These are phyloP conservation scores for Malus sylvestris DNA, from an alignment of 306 rosid genomes.

Conservation along the genomic window DNA sequence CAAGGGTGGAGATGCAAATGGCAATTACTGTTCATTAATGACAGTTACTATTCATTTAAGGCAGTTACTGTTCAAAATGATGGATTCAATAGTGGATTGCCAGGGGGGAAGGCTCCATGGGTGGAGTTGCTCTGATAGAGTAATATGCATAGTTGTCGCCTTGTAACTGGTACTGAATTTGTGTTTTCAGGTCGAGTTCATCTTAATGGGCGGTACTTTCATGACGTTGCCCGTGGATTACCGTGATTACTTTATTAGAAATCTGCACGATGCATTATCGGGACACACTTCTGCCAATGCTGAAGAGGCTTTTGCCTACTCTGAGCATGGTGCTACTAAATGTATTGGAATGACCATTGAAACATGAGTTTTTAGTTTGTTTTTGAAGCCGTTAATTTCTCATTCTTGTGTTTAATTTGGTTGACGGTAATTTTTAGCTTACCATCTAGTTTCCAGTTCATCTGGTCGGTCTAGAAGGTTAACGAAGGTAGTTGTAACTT, in stretches of 20 bases:
- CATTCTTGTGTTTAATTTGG: not conserved
- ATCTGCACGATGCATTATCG: conserved; percentile 91
- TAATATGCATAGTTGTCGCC: not conserved
- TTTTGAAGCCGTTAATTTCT: not conserved
- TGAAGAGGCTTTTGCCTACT: conserved; percentile 88
- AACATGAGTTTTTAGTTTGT: conserved; percentile 47
- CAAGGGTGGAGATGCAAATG: too few relatives aligned
- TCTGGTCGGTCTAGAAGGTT: not conserved
- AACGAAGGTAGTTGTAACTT: not conserved
- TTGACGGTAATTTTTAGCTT: not conserved
- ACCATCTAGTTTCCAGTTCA: not conserved
- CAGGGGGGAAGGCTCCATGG: too few relatives aligned
- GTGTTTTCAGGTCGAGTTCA: conserved; percentile 83
- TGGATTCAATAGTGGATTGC: too few relatives aligned
- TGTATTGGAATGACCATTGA: conserved; percentile 98
- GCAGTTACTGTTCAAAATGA: too few relatives aligned
- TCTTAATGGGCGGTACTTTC: conserved; percentile 96
- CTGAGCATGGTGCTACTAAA: conserved; percentile 86
- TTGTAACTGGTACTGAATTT: conserved; percentile 13
- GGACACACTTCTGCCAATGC: conserved; percentile 96
- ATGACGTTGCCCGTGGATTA: conserved; percentile 92
- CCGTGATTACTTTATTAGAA: conserved; percentile 85
- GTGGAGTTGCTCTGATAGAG: not conserved
- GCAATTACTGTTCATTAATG: too few relatives aligned
- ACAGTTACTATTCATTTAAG: too few relatives aligned